A percentile compares a stretch with the other conserved stretches of the same genome.
Conservation (phyloP, 805 yeast genomes). For the Ogataea trehaloabstinens region DNA sequence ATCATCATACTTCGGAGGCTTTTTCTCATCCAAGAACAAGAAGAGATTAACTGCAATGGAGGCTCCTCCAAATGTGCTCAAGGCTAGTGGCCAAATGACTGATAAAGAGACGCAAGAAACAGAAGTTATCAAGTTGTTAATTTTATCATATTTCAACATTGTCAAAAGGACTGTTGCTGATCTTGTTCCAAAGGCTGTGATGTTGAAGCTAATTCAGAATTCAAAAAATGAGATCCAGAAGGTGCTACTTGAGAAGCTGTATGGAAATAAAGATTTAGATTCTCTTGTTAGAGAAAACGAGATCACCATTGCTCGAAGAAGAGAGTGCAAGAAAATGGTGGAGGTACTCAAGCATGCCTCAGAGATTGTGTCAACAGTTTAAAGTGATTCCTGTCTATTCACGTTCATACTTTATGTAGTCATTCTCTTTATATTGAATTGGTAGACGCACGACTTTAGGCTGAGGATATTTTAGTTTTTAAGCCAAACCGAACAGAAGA, state of each 20-base stretch:
- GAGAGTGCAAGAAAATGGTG: slow-evolving; percentile 94
- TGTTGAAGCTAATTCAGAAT: slow-evolving; percentile 83
- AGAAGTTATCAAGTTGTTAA: slow-evolving; percentile 90
- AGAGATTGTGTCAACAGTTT: slow-evolving; percentile 80
- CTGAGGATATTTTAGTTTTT: neutral
- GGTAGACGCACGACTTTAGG: slow-evolving; percentile 1
- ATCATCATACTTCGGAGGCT: slow-evolving; percentile 92
- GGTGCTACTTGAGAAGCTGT: slow-evolving; percentile 82
- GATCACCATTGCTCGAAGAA: slow-evolving; percentile 87
- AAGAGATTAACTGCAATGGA: slow-evolving; percentile 94
- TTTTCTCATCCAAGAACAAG: slow-evolving; percentile 88
- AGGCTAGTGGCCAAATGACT: slow-evolving; percentile 89
- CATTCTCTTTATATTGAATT: slow-evolving; percentile 4
- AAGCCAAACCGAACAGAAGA: too few relatives aligned
- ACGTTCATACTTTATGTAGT: slow-evolving; percentile 2
- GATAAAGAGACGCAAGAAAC: slow-evolving; percentile 97
- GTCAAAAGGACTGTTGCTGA: slow-evolving; percentile 94
- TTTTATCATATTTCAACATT: slow-evolving; percentile 85
- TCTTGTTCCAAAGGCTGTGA: slow-evolving; percentile 90
- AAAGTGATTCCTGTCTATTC: neutral
- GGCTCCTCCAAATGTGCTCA: slow-evolving; percentile 92
- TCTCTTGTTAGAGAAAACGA: slow-evolving; percentile 90
- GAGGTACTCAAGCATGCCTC: slow-evolving; percentile 86
- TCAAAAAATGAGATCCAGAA: slow-evolving; percentile 89
- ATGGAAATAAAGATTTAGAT: slow-evolving; percentile 69